Evolutionary conservation across 345 rosid species (phyloP).

Genomic region (Camelina laxa): DNA sequence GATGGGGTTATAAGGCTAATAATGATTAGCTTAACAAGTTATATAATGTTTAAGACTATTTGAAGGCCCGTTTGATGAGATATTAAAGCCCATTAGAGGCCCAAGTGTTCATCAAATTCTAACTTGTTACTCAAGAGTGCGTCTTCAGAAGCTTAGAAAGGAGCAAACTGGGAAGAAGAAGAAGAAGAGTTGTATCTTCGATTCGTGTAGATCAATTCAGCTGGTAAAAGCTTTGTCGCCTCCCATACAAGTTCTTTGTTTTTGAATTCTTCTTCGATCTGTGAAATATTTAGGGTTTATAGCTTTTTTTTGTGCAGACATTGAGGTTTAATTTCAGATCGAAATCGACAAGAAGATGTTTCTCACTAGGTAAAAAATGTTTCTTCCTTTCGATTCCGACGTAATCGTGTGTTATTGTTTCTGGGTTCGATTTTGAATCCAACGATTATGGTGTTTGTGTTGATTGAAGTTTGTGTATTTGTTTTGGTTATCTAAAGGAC

Average conservation of each 20-base stretch:
- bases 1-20: background rate
- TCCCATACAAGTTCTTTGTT: background rate
- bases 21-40: background rate
- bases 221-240: constrained; percentile 10
- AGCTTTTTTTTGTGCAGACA: constrained; percentile 7
- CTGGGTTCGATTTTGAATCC: background rate
- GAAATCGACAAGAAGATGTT: constrained; percentile 52
- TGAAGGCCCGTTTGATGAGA: background rate
- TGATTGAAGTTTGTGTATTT: background rate
- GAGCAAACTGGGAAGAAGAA: background rate
- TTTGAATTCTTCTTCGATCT: background rate
- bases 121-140: constrained; percentile 37
- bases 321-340: constrained; percentile 38
- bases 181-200: constrained; percentile 8
- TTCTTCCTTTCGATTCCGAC: background rate
- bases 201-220: constrained; percentile 16
- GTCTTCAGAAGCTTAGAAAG: constrained; percentile 1
- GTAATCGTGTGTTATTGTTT: background rate
- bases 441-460: background rate
- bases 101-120: constrained; percentile 5
- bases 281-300: background rate
- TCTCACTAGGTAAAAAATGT: constrained; percentile 57
- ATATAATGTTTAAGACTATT: background rate
- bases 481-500: constrained; percentile 54
- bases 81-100: background rate